Conservation (phyloP, 257 asterid species). For the Fraxinus americana region DNA sequence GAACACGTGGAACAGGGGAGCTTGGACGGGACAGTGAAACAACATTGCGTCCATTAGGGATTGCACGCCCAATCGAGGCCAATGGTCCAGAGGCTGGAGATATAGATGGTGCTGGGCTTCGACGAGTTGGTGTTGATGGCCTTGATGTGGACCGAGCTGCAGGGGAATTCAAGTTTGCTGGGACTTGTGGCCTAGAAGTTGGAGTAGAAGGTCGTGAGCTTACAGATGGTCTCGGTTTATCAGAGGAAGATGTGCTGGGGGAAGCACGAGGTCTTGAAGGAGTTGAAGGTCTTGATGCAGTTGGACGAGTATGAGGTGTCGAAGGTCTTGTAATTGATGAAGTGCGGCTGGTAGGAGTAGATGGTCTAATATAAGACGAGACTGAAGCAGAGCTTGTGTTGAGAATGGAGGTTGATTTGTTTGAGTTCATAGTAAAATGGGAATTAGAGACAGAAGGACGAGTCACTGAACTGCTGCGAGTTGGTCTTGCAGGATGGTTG, state of each 20-base stretch:
- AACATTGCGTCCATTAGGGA: constrained; percentile 57
- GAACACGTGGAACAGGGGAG: constrained; percentile 86
- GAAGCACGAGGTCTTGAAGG: constrained; percentile 75
- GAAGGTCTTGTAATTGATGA: constrained; percentile 83
- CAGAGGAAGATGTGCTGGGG: constrained; percentile 50
- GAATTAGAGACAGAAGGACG: constrained; percentile 76
- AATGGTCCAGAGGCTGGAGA: constrained; percentile 64
- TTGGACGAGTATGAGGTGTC: constrained; percentile 70
- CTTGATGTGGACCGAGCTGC: constrained; percentile 71
- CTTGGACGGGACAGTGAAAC: constrained; percentile 85
- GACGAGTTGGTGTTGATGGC: constrained; percentile 96
- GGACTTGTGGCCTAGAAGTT: constrained; percentile 75
- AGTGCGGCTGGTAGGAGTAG: constrained; percentile 75
- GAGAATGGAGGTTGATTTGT: constrained; percentile 67
- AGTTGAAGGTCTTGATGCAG: constrained; percentile 79
- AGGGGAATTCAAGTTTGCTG: constrained; percentile 58
- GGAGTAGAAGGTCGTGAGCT: constrained; percentile 98
- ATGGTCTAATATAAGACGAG: constrained; percentile 92
- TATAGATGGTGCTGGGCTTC: constrained; percentile 58
- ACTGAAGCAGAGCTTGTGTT: constrained; percentile 97
- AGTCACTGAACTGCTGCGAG: constrained; percentile 82
- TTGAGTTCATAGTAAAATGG: constrained; percentile 67
- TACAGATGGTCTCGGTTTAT: constrained; percentile 71
- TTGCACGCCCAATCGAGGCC: constrained; percentile 57
- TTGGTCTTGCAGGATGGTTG: constrained; percentile 62